phyloP scores from a whole-genome alignment of 345 rosid species.

The Linum lewisii region DNA sequence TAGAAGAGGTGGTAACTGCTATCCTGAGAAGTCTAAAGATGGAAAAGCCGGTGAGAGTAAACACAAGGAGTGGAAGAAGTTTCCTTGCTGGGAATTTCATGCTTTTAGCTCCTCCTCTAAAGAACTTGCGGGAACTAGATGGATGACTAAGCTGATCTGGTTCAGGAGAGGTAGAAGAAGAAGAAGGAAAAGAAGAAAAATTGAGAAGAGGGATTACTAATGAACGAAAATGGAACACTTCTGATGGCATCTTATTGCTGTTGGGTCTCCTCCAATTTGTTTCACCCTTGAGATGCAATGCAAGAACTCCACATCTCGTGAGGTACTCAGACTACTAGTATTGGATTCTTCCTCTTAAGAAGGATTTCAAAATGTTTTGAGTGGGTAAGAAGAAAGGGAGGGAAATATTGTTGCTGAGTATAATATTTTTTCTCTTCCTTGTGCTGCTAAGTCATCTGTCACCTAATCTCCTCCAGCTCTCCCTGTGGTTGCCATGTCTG shows the following conservation, averaged over 20 bases:
- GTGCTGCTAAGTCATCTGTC: no score
- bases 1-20: slow-evolving; percentile 37
- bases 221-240: slow-evolving; percentile 31
- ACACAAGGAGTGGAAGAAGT: slow-evolving; percentile 50
- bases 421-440: no score
- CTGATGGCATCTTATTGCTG: slow-evolving; percentile 55
- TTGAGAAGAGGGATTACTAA: slow-evolving; percentile 33
- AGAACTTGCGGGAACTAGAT: slow-evolving; percentile 20
- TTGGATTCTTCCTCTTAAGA: no score
- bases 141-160: neutral
- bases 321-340: neutral
- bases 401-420: no score
- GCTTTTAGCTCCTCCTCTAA: slow-evolving; percentile 26
- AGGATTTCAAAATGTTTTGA: no score
- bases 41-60: slow-evolving; percentile 51
- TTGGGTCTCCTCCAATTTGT: slow-evolving; percentile 13
- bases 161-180: slow-evolving; percentile 35
- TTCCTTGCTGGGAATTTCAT: slow-evolving; percentile 49
- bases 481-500: slow-evolving; percentile 20
- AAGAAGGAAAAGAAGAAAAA: no score
- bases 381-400: no score
- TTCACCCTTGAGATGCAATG: no score
- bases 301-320: slow-evolving; percentile 23
- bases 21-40: slow-evolving; percentile 50
- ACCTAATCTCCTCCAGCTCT: no score